Base-by-base conservation (phyloP, 2,329 filamentous ascomycete species). In the Xylaria sp. region DNA sequence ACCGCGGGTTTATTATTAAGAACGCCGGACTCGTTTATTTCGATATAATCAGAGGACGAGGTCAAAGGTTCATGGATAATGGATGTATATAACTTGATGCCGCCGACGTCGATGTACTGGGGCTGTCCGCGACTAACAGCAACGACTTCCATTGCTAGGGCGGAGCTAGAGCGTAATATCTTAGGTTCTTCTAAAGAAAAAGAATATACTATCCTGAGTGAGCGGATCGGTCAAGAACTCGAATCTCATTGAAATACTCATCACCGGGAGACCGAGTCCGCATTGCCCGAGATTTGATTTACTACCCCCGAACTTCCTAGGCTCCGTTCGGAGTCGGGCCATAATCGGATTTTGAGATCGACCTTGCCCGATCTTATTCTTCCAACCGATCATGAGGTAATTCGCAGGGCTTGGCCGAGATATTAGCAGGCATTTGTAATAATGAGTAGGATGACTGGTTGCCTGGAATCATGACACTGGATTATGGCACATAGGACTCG, bases 41-140 rank as follows among this genome's bases (percentile, higher is more conserved):
- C 71, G 56, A 76, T 75, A 52, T 71, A 75, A 34, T 75, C 73
- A 0, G 66, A 39, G 18, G 60, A 39, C 7, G 63, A 52, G 3
- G 69, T 73, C 6, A 76, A 51, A 20, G 72, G 69, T 8, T 73
- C 72, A 48, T 72, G 73, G 34, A 76, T 50, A 34, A 76, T 75
- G 8, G 73, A 70, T 9, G 73, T 73, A 13, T 58, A 65, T 7
- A 76, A 15, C 51, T 73, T 73, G 46, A 71, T 66, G n/a, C 71
- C 69, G 51, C 63, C 58, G 18, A 75, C 62, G 28, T 75, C 58
- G 28, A 71, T 54, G 55, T 58, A 63, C 37, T 41, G 67, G 9
- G 74, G 74, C 25, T 60, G 44, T 8, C 20, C 28, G 23, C 2
- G 72, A 70, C 75, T 76, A 3, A 76, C 72, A 13, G 75, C 75